Base-by-base conservation (phyloP, 495 filamentous ascomycete species). In the Tuber melanosporum region DNA sequence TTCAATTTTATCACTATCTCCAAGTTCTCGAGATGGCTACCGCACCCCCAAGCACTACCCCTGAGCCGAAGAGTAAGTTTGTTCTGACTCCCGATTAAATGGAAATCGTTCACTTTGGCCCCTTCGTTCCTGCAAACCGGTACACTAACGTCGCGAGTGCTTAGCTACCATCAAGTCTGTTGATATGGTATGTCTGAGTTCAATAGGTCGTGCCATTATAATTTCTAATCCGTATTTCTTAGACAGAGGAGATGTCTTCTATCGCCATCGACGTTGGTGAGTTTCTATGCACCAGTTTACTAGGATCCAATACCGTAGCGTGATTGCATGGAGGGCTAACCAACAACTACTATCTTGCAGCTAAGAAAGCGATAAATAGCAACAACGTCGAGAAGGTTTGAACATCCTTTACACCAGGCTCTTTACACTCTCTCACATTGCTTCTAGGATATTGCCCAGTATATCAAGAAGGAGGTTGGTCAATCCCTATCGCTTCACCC, bases 181-280 rank as follows among this genome's bases (percentile, higher is more conserved):
- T 72, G 95, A 99, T 81, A 99, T 99, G 95, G 95, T 98, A 89
- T 84, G 86, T 46, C 76, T 36, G 3, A 26, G 57, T 36, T n/a
- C 72, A 47, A 70, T 73, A 44, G 49, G 77, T 14, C 62, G 74
- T 66, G 15, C 26, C 26, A 17, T 36, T 36, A 36, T 66, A 17
- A 26, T 66, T 66, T 66, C 57, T 66, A 66, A 66, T 66, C 36
- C 26, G 14, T 32, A 36, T 36, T 66, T 66, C 72, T 74, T 79
- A 98, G 95, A 93, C 90, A 76, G 95, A 98, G 79, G 95, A 98
- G 77, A 97, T 98, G 96, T 93, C 97, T 83, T 91, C 92, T 81
- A 94, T 97, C 85, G 94, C 91, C 43, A 90, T 98, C 79, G 93
- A 97, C 87, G 90, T 97, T 84, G 93, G 95, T 97, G 91, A 79